Evolutionary conservation across 345 rosid genomes (phyloP), one percentile per base, ranked within the genome.

Genomic region (Syzygium grande): DNA sequence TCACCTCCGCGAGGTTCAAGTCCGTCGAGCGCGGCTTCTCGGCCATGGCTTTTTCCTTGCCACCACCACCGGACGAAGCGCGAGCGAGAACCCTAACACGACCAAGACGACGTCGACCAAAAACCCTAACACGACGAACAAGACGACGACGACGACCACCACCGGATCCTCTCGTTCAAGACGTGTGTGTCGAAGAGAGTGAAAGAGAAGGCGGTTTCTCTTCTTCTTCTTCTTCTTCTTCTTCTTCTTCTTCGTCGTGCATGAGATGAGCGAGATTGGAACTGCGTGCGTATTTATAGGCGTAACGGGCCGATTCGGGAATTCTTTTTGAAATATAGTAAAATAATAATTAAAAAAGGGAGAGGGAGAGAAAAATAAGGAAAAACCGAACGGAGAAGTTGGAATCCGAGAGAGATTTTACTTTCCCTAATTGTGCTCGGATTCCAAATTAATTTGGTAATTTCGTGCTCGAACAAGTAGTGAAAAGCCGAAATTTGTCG

Each of bases 401-500:
- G 10, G 27, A 38, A 73, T 73, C 80, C 80, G 14, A 73, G 25
- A 23, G 19, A 73, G 43, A 22, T 25, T 73, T 73, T 34, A 34
- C 23, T 34, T 73, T 9, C 49, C 80, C 3, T 22, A 38, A 34
- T 73, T 73, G 25, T 14, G 80, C 19, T 41, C 0, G 14, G 38
- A 73, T 73, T 34, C 49, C 13, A 73, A 38, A 38, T 34, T 3
- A 9, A 30, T 9, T 73, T 41, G 80, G 49, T 38, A 38, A 73
- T 5, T 34, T 19, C 49, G 6, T 9, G 49, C 49, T 73, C 0
- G 0, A 73, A 19, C 4, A 0, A 38, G 0, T 34, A 2, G 4
- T 0, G 0, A 38, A 38, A 11, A 6, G 46, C 46, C 1, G 0
- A 1, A 68, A 38, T 9, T 13, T 73, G 5, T 5, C 9, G 0